Evolutionary conservation across 2,329 filamentous ascomycete species (phyloP).

Genomic region (Orbilia quercus): DNA sequence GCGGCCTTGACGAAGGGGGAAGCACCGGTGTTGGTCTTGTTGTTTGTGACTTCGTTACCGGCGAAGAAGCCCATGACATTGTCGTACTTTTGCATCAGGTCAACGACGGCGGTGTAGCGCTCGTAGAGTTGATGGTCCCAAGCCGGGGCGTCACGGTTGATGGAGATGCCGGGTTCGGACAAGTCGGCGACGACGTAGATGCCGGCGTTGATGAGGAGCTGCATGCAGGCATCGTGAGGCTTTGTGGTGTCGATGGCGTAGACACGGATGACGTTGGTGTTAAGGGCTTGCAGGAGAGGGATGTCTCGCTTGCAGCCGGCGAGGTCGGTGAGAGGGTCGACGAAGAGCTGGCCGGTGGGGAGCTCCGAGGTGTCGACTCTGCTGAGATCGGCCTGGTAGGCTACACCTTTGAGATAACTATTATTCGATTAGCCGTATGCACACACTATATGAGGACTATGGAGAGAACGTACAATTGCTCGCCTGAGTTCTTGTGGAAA

Average conservation of each 20-base stretch:
- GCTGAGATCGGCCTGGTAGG: slow-evolving; percentile 85
- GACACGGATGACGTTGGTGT: slow-evolving; percentile 92
- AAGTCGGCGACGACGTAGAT: slow-evolving; percentile 97
- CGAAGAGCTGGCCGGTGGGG: slow-evolving; percentile 70
- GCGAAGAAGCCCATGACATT: slow-evolving; percentile 98
- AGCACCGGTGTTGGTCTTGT: slow-evolving; percentile 84
- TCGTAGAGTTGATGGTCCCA: slow-evolving; percentile 83
- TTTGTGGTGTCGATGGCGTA: slow-evolving; percentile 86
- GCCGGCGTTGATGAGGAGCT: slow-evolving; percentile 79
- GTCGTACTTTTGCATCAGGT: slow-evolving; percentile 81
- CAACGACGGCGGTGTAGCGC: slow-evolving; percentile 86
- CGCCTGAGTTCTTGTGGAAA: slow-evolving; percentile 85
- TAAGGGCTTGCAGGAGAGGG: slow-evolving; percentile 78
- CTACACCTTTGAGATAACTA: slow-evolving; percentile 88
- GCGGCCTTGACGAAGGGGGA: slow-evolving; percentile 97
- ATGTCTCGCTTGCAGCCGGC: slow-evolving; percentile 83
- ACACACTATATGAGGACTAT: no score
- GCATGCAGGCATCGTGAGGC: slow-evolving; percentile 88
- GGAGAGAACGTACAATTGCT: slow-evolving; percentile 76
- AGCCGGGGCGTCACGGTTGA: slow-evolving; percentile 80
- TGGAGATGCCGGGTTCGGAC: slow-evolving; percentile 81
- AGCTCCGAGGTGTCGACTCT: slow-evolving; percentile 69
- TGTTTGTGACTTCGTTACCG: slow-evolving; percentile 96
- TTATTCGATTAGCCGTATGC: slow-evolving; percentile 56
- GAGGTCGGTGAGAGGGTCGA: slow-evolving; percentile 82